Conservation (phyloP, 2,329 filamentous ascomycete genomes). For the Alternaria arborescens region DNA sequence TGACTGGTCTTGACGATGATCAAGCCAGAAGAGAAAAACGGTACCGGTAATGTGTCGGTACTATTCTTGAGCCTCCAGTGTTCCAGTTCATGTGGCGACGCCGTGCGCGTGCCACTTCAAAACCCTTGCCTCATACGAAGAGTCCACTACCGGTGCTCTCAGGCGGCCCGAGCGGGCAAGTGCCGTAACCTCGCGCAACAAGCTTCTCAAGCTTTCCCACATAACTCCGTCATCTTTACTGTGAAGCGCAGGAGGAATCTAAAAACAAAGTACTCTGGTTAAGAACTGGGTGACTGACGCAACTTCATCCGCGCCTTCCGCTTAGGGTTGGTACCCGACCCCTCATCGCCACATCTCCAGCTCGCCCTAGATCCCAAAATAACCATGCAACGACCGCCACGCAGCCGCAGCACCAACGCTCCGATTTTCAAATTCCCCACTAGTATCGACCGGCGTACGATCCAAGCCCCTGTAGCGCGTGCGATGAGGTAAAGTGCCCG, state of each 20-base stretch:
- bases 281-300: neutral
- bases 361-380: conserved; percentile 5
- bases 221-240: neutral
- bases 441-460: neutral
- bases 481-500: conserved; percentile 10
- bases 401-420: neutral
- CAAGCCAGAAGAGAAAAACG: neutral
- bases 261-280: neutral
- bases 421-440: neutral
- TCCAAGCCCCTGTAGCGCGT: neutral
- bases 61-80: neutral
- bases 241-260: neutral
- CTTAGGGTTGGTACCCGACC: neutral
- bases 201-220: neutral
- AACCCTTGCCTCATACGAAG: neutral
- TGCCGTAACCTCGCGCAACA: neutral
- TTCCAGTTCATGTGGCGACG: neutral
- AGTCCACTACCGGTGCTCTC: neutral
- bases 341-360: conserved; percentile 5
- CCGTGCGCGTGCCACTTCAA: neutral
- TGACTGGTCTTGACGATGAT: neutral
- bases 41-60: neutral
- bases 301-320: conserved; percentile 1
- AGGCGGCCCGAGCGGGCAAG: neutral
- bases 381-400: conserved; percentile 3